Evolutionary conservation across 2,329 filamentous ascomycete species (phyloP).

Genomic region (Beauveria australis): DNA sequence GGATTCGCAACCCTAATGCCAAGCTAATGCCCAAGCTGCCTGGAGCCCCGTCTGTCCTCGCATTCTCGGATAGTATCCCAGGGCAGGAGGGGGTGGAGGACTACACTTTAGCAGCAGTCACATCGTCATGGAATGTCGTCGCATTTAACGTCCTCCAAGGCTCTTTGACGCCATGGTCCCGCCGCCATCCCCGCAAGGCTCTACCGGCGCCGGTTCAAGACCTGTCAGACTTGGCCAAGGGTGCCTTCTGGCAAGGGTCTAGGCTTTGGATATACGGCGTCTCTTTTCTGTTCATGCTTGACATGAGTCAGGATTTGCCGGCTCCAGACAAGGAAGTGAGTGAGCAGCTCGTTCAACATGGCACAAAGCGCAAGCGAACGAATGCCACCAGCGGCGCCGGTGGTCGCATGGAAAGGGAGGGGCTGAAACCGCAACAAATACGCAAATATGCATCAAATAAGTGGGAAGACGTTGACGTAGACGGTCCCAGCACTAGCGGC

Average conservation of each 20-base stretch:
- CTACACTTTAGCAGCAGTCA: conserved; percentile 46
- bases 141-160: conserved; percentile 75
- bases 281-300: conserved; percentile 87
- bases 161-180: conserved; percentile 74
- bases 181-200: conserved; percentile 66
- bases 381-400: conserved; percentile 44
- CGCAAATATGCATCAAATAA: conserved; percentile 33
- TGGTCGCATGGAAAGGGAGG: conserved; percentile 39
- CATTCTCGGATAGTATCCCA: conserved; percentile 51
- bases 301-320: conserved; percentile 64
- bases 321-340: conserved; percentile 18
- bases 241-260: conserved; percentile 71
- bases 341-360: conserved; percentile 24
- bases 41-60: conserved; percentile 56
- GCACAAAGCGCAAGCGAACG: conserved; percentile 47
- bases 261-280: conserved; percentile 83
- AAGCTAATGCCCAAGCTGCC: conserved; percentile 62
- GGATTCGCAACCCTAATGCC: conserved; percentile 66
- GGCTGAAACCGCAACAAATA: conserved; percentile 36
- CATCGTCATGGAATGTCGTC: conserved; percentile 55
- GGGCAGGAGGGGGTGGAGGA: conserved; percentile 23
- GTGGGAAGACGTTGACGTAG: conserved; percentile 30
- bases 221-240: conserved; percentile 73
- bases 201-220: conserved; percentile 68
- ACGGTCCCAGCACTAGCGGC: conserved; percentile 28